phyloP scores from a whole-genome alignment of 371 early-diverging fungal genomes.

The Apophysomyces elegans region DNA sequence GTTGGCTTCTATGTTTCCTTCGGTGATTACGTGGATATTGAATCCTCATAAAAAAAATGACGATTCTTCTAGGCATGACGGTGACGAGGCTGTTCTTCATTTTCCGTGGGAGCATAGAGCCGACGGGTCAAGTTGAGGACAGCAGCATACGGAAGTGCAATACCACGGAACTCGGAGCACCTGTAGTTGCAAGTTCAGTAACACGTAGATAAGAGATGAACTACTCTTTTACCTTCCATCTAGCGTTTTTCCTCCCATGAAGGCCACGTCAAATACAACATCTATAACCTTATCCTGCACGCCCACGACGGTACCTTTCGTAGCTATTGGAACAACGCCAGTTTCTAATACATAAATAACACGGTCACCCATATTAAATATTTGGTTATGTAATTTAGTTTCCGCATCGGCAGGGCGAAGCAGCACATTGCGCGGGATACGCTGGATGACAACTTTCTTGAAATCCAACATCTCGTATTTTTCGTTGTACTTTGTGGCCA shows the following conservation, averaged over 20 bases:
- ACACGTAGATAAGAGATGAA: conserved; percentile 14
- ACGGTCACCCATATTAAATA: conserved; percentile 88
- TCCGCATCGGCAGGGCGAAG: conserved; percentile 82
- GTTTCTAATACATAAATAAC: conserved; percentile 78
- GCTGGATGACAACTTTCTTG: conserved; percentile 63
- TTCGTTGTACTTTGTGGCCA: conserved; percentile 40
- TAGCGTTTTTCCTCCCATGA: conserved; percentile 81
- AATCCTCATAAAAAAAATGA: too few relatives aligned
- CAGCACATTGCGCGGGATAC: conserved; percentile 68
- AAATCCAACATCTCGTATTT: conserved; percentile 43
- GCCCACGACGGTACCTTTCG: conserved; percentile 85
- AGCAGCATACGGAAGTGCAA: conserved; percentile 59
- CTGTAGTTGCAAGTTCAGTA: conserved; percentile 27
- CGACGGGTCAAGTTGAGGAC: conserved; percentile 66
- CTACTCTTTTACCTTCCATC: conserved; percentile 60
- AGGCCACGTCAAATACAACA: conserved; percentile 83
- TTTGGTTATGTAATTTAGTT: conserved; percentile 72
- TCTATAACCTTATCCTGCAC: conserved; percentile 76
- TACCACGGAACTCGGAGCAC: conserved; percentile 73
- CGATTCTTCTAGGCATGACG: background rate
- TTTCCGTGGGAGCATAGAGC: conserved; percentile 11
- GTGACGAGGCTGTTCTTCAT: conserved; percentile 2
- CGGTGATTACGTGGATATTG: too few relatives aligned
- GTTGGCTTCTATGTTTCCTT: background rate
- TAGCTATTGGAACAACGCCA: conserved; percentile 81